phyloP scores from a whole-genome alignment of 805 yeast genomes.

The Kodamaea neixiangensis region DNA sequence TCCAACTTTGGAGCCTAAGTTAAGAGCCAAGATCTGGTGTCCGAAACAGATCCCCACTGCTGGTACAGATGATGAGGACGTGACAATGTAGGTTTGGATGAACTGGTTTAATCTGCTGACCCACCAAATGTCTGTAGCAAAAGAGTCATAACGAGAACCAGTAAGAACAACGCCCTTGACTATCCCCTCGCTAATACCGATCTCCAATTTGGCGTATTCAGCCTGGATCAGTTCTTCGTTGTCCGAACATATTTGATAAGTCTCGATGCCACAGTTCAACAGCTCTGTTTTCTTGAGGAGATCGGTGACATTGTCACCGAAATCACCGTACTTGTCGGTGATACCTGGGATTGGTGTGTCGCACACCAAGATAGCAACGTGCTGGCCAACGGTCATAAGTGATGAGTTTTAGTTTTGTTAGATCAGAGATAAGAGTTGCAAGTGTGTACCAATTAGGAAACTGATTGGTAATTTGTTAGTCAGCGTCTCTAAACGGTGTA shows the following conservation, averaged over 20 bases:
- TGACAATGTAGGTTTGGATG: conserved; percentile 20
- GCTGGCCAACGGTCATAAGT: conserved; percentile 16
- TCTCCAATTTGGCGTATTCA: conserved; percentile 20
- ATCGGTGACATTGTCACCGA: conserved; percentile 48
- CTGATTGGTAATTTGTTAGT: neutral
- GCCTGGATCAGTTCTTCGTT: conserved; percentile 17
- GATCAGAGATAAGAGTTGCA: neutral
- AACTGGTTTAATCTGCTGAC: conserved; percentile 40
- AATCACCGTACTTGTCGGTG: conserved; percentile 47
- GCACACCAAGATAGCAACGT: conserved; percentile 42
- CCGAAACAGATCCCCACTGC: conserved; percentile 82
- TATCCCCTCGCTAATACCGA: conserved; percentile 24
- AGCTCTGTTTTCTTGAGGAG: conserved; percentile 29
- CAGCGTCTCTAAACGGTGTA: neutral
- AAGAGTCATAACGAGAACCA: conserved; percentile 54
- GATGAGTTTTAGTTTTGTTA: neutral
- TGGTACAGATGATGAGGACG: conserved; percentile 36
- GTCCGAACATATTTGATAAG: conserved; percentile 36
- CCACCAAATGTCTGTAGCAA: conserved; percentile 29
- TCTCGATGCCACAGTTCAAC: conserved; percentile 20
- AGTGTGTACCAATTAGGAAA: neutral
- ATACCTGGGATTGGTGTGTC: conserved; percentile 37
- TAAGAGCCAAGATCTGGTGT: conserved; percentile 74
- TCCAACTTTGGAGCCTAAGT: conserved; percentile 61
- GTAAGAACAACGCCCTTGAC: conserved; percentile 50